Evolutionary conservation across 106 monocot species (phyloP).

Genomic region (Posidonia australis): DNA sequence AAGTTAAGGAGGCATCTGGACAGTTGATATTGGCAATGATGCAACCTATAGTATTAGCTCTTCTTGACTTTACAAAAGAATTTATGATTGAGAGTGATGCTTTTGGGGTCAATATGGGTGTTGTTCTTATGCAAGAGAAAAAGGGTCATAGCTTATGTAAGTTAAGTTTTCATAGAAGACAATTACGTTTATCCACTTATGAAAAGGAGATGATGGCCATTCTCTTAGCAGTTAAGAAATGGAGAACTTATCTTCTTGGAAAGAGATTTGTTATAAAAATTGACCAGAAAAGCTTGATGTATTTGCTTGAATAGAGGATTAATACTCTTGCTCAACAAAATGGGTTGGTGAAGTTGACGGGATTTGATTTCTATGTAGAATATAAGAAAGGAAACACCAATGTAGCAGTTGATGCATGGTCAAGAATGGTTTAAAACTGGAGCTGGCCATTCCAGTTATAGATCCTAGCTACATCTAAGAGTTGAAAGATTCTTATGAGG

Average conservation of each 20-base stretch:
- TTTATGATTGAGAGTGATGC: neutral
- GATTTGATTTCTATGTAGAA: neutral
- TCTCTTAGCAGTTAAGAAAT: neutral
- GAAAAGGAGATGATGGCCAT: neutral
- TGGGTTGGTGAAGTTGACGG: neutral
- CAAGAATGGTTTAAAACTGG: neutral
- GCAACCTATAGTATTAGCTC: neutral
- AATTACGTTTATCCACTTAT: neutral
- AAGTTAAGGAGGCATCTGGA: neutral
- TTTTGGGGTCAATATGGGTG: neutral
- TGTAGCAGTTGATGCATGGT: neutral
- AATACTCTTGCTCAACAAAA: neutral
- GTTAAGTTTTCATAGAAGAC: neutral
- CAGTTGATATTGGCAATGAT: neutral
- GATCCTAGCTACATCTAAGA: neutral
- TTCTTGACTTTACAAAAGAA: neutral
- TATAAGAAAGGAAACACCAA: neutral
- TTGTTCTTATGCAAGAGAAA: no score
- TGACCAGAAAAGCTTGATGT: neutral
- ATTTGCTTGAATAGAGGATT: neutral
- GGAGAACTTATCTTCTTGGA: neutral
- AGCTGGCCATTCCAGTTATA: neutral
- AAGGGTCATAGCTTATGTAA: neutral
- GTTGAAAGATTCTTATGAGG: neutral
- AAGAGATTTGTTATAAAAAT: neutral